phyloP scores from a whole-genome alignment of 805 yeast genomes.

The Saturnispora halmiae region DNA sequence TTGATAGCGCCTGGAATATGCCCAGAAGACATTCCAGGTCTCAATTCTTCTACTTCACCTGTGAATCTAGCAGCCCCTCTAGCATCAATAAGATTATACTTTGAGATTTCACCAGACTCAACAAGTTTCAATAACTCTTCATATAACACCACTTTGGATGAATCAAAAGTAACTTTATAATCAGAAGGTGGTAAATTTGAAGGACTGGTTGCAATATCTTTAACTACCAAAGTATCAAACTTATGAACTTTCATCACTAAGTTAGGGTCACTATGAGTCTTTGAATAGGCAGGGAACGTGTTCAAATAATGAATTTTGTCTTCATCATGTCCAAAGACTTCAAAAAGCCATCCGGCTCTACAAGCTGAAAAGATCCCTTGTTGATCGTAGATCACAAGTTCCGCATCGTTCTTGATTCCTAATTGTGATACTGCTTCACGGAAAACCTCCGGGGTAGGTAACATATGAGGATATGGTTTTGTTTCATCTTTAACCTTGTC shows the following conservation, averaged over 20 bases:
- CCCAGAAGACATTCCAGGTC: conserved; percentile 82
- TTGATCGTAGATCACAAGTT: conserved; percentile 74
- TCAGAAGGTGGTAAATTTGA: conserved; percentile 20
- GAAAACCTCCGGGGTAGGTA: conserved; percentile 56
- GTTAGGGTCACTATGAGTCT: conserved; percentile 22
- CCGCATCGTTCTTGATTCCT: conserved; percentile 50
- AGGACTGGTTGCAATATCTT: conserved; percentile 17
- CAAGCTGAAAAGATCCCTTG: conserved; percentile 82
- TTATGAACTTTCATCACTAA: conserved; percentile 18
- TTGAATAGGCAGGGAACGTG: conserved; percentile 39
- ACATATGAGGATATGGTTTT: conserved; percentile 82
- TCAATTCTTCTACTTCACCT: conserved; percentile 79
- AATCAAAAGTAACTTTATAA: conserved; percentile 32
- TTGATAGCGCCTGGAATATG: conserved; percentile 78
- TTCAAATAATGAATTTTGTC: conserved; percentile 55
- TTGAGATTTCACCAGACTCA: conserved; percentile 32
- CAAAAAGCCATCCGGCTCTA: conserved; percentile 86
- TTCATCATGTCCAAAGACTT: conserved; percentile 61
- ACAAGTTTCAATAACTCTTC: conserved; percentile 61
- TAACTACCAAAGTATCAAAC: conserved; percentile 19
- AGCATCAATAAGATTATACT: conserved; percentile 68
- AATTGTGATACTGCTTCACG: conserved; percentile 41
- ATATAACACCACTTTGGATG: conserved; percentile 49
- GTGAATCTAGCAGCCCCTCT: conserved; percentile 66
- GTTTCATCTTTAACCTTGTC: conserved; percentile 53